phyloP scores from a whole-genome alignment of 345 rosid species.

The Lumnitzera racemosa region DNA sequence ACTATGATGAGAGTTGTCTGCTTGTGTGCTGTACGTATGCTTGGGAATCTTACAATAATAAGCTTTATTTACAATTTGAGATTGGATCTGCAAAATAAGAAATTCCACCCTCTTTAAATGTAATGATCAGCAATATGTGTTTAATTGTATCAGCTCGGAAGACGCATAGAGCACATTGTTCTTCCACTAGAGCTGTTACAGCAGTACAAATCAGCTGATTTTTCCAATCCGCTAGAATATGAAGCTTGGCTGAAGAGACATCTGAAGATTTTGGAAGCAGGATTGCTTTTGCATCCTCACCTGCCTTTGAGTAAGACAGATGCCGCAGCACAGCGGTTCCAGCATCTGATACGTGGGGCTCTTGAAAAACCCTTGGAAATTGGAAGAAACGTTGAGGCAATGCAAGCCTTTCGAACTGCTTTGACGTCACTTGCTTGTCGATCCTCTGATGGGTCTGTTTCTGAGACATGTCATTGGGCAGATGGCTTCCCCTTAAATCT shows the following conservation, averaged over 20 bases:
- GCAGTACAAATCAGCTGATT: conserved; percentile 72
- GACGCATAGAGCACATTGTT: conserved; percentile 67
- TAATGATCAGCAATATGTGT: conserved; percentile 1
- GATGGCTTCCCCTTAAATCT: conserved; percentile 83
- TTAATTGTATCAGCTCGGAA: conserved; percentile 65
- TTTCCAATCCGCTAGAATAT: conserved; percentile 59
- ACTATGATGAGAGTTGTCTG: too few species aligned
- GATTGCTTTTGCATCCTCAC: conserved; percentile 68
- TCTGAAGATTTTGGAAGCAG: conserved; percentile 81
- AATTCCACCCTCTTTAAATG: too few species aligned
- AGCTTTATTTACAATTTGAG: too few species aligned
- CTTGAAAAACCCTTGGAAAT: conserved; percentile 56
- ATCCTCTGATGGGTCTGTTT: conserved; percentile 43
- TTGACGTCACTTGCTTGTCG: conserved; percentile 69
- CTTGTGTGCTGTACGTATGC: too few species aligned
- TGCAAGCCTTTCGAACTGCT: conserved; percentile 58
- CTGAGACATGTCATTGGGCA: conserved; percentile 87
- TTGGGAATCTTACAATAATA: too few species aligned
- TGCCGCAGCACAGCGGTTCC: conserved; percentile 44
- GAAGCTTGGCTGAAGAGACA: conserved; percentile 80
- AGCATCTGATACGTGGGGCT: conserved; percentile 46
- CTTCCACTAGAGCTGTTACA: conserved; percentile 87
- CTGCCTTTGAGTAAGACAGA: conserved; percentile 49
- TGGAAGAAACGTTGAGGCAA: conserved; percentile 58
- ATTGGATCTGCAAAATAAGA: too few species aligned